Percentiles rank a stretch among this genome's conserved stretches.
Conservation (phyloP, 805 yeast species). For the Pichia rugopelliculosa region DNA sequence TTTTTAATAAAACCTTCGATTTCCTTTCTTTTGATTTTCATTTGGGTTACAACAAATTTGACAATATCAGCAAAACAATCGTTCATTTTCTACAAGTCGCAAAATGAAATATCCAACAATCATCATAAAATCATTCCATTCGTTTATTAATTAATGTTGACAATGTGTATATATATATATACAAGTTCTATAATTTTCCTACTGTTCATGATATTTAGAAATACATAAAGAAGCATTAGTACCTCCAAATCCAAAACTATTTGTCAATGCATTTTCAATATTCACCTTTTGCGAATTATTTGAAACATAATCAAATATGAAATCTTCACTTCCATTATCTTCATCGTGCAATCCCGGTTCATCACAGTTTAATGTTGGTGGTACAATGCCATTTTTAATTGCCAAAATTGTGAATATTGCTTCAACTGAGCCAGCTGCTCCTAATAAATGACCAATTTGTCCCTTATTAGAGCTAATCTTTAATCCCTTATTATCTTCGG, state of each 20-base stretch:
- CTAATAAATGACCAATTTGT: conserved; percentile 86
- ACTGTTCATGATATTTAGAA: conserved; percentile 22
- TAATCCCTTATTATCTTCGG: conserved; percentile 29
- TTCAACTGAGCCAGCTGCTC: conserved; percentile 96
- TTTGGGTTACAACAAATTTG: conserved; percentile 43
- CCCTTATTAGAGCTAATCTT: conserved; percentile 82
- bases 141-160: conserved; percentile 22
- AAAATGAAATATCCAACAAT: conserved; percentile 10
- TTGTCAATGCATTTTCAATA: conserved; percentile 60
- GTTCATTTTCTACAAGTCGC: conserved; percentile 35
- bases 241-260: conserved; percentile 98
- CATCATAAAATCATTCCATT: conserved; percentile 24
- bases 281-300: conserved; percentile 31
- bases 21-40: conserved; percentile 20
- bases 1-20: conserved; percentile 13
- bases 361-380: conserved; percentile 75
- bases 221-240: conserved; percentile 74
- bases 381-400: conserved; percentile 47
- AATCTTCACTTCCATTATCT: conserved; percentile 32
- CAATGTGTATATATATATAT: not conserved
- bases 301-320: conserved; percentile 53
- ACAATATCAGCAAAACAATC: conserved; percentile 49
- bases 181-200: not conserved
- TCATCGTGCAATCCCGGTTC: conserved; percentile 42
- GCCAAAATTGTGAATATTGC: conserved; percentile 73